These are phyloP conservation scores for Venturia carpophila DNA, from an alignment of 2,329 filamentous ascomycete genomes.

Conservation along the genomic window DNA sequence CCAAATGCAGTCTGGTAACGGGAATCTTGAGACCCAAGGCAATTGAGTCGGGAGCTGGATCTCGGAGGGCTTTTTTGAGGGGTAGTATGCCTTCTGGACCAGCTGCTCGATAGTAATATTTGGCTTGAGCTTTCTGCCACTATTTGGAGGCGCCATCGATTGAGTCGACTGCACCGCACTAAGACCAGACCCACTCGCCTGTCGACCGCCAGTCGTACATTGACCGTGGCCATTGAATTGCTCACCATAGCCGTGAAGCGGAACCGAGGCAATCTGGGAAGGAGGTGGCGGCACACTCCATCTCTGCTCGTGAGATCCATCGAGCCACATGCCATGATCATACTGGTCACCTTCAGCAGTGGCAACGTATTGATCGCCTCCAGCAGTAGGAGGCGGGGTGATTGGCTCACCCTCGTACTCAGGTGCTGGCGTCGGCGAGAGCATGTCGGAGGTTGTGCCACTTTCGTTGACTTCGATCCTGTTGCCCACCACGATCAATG, in stretches of 20 bases:
- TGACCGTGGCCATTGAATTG: neutral
- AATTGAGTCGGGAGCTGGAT: neutral
- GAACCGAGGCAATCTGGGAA: neutral
- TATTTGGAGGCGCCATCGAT: neutral
- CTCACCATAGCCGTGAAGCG: neutral
- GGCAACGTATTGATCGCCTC: conserved; percentile 1
- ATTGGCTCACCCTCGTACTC: conserved; percentile 13
- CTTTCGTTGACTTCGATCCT: conserved; percentile 12
- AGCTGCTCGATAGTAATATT: neutral
- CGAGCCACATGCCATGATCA: conserved; percentile 9
- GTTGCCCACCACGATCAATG: conserved; percentile 1
- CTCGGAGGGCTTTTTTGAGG: neutral
- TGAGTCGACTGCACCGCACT: neutral
- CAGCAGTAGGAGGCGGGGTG: conserved; percentile 16
- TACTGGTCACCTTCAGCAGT: conserved; percentile 9
- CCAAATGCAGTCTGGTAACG: neutral
- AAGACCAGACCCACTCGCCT: neutral
- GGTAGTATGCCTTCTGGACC: neutral
- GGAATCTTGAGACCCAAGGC: neutral
- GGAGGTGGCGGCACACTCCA: neutral
- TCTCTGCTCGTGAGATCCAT: neutral
- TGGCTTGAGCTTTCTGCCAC: neutral
- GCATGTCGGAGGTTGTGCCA: conserved; percentile 6
- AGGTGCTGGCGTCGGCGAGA: conserved; percentile 7
- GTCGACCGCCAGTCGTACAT: neutral